These are phyloP conservation scores for Achaetomiella virescens DNA, from an alignment of 495 filamentous ascomycete genomes.

Conservation along the genomic window DNA sequence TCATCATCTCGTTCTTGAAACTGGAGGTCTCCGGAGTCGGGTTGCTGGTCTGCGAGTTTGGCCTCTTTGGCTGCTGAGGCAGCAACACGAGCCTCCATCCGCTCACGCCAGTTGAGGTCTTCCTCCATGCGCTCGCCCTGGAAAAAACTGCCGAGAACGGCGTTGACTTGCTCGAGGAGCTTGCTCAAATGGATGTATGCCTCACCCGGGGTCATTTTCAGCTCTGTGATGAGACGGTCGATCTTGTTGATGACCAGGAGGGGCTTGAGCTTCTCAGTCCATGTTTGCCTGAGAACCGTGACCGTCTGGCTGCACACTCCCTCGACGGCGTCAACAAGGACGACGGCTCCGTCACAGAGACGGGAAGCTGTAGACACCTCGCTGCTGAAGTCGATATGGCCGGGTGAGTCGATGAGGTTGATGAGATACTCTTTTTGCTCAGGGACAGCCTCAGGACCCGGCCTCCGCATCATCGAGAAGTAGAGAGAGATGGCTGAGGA, in stretches of 20 bases:
- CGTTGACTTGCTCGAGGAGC: conserved; percentile 91
- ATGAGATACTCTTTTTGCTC: conserved; percentile 83
- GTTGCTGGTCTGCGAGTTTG: conserved; percentile 41
- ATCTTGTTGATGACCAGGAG: conserved; percentile 98
- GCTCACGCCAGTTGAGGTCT: conserved; percentile 91
- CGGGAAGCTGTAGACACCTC: conserved; percentile 95
- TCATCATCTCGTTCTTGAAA: conserved; percentile 95
- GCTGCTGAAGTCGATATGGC: conserved; percentile 97
- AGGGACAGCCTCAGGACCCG: conserved; percentile 60
- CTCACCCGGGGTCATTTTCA: conserved; percentile 85
- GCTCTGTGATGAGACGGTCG: conserved; percentile 85
- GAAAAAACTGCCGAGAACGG: conserved; percentile 94
- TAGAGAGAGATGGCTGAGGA: conserved; percentile 95
- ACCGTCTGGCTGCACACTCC: conserved; percentile 98
- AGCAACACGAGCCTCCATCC: conserved; percentile 77
- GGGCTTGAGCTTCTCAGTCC: conserved; percentile 93
- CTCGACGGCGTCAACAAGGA: conserved; percentile 96
- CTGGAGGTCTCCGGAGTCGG: conserved; percentile 52
- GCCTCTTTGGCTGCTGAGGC: conserved; percentile 47
- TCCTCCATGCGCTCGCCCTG: conserved; percentile 99
- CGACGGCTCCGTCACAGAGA: conserved; percentile 88
- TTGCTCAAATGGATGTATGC: conserved; percentile 87
- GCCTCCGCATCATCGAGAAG: conserved; percentile 77
- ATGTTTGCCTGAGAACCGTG: conserved; percentile 89
- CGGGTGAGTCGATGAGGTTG: conserved; percentile 96